Conservation (phyloP, 2,329 filamentous ascomycete species). For the Claviceps spartinae region DNA sequence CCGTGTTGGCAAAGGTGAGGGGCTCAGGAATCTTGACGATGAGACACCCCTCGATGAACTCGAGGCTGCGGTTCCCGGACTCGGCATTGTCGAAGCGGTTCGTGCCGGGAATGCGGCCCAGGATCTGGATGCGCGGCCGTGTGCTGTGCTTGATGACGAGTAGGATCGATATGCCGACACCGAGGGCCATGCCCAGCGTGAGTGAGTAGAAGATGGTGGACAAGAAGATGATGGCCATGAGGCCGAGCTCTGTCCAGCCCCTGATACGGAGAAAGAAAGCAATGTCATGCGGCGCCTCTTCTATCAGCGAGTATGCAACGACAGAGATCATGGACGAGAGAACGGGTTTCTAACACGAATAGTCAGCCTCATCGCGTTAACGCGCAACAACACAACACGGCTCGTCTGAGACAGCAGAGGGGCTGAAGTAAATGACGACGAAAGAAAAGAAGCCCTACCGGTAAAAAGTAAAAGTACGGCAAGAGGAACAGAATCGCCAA, state of each 20-base stretch:
- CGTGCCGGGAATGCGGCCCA: conserved; percentile 77
- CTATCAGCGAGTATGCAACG: conserved; percentile 85
- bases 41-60: conserved; percentile 82
- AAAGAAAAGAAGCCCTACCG: conserved; percentile 38
- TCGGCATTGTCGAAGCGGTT: conserved; percentile 78
- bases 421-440: not conserved
- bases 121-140: conserved; percentile 85
- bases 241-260: conserved; percentile 70
- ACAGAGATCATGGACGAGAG: conserved; percentile 90
- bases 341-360: conserved; percentile 65
- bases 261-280: conserved; percentile 76
- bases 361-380: no score
- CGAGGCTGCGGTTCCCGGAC: conserved; percentile 55
- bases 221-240: conserved; percentile 84
- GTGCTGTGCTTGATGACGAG: conserved; percentile 85
- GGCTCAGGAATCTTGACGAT: conserved; percentile 98
- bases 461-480: conserved; percentile 88
- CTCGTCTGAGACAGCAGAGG: no score
- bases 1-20: conserved; percentile 92
- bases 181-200: conserved; percentile 83
- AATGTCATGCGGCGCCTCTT: conserved; percentile 89
- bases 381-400: no score
- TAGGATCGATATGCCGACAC: conserved; percentile 79
- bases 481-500: conserved; percentile 70
- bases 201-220: conserved; percentile 93